These are phyloP conservation scores for Davidsoniella eucalypti DNA, from an alignment of 2,329 filamentous ascomycete species.

Conservation along the genomic window DNA sequence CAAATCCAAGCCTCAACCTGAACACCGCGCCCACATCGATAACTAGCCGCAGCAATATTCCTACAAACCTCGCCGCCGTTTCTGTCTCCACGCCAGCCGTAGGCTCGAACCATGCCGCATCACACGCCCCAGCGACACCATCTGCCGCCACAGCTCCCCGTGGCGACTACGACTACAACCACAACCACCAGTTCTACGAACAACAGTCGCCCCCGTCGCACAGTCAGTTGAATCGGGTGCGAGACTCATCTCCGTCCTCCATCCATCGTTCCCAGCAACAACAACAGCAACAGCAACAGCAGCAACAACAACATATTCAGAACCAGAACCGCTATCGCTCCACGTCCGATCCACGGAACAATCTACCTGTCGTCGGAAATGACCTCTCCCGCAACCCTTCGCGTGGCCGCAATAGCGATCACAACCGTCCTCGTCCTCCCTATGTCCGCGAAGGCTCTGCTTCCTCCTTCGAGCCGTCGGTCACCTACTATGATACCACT, in stretches of 20 bases:
- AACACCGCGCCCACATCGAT: neutral
- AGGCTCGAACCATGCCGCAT: neutral
- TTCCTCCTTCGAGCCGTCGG: conserved; percentile 10
- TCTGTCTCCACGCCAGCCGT: neutral
- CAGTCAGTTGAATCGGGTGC: conserved; percentile 11
- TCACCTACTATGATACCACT: conserved; percentile 7
- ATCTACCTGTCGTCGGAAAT: neutral
- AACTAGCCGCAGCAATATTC: neutral
- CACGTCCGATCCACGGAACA: conserved; percentile 10
- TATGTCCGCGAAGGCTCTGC: conserved; percentile 12
- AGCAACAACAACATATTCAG: neutral
- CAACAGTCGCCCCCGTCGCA: conserved; percentile 9
- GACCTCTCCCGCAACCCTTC: conserved; percentile 12
- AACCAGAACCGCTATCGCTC: conserved; percentile 9
- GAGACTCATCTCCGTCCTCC: conserved; percentile 10
- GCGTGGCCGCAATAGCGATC: conserved; percentile 7
- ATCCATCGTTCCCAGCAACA: conserved; percentile 2
- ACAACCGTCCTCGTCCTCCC: conserved; percentile 7
- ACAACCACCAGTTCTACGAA: conserved; percentile 11
- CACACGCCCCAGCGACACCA: conserved; percentile 16
- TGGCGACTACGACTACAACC: conserved; percentile 9
- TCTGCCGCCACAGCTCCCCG: neutral
- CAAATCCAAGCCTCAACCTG: no score
- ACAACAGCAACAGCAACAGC: no score
- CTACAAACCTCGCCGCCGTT: neutral